Conservation (phyloP, 441 rosid species). For the Erodium moschatum region DNA sequence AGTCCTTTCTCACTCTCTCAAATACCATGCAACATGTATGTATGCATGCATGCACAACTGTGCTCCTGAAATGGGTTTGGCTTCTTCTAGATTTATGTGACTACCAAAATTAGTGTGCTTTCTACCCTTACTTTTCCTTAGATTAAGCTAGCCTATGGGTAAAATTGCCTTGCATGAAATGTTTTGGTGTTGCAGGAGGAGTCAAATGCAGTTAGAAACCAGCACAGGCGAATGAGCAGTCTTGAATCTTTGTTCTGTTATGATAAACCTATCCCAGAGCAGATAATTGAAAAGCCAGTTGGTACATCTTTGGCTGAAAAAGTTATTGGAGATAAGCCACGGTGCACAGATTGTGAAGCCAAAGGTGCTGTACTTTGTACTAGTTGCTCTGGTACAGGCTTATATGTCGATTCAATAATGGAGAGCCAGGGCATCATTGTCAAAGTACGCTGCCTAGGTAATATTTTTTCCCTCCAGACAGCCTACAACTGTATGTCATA, state of each 20-base stretch:
- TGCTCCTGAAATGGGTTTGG: no score
- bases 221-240: slow-evolving; percentile 6
- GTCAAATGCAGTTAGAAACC: background rate
- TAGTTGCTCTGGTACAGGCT: background rate
- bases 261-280: slow-evolving; percentile 7
- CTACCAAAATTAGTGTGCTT: background rate
- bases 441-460: slow-evolving; percentile 8
- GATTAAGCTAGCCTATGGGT: background rate
- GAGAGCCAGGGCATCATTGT: slow-evolving; percentile 11
- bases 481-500: background rate
- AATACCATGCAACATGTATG: no score
- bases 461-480: background rate
- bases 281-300: slow-evolving; percentile 7
- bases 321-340: slow-evolving; percentile 4
- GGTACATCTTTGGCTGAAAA: background rate
- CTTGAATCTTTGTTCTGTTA: slow-evolving; percentile 6
- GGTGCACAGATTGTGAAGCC: background rate
- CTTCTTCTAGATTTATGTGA: background rate
- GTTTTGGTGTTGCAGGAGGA: slow-evolving; percentile 1
- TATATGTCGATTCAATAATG: background rate
- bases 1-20: no score
- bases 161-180: background rate
- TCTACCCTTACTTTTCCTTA: background rate
- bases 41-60: no score
- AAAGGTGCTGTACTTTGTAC: slow-evolving; percentile 2